Evolutionary conservation across 805 yeast genomes (phyloP).

Genomic region (Candida qinlingensis): DNA sequence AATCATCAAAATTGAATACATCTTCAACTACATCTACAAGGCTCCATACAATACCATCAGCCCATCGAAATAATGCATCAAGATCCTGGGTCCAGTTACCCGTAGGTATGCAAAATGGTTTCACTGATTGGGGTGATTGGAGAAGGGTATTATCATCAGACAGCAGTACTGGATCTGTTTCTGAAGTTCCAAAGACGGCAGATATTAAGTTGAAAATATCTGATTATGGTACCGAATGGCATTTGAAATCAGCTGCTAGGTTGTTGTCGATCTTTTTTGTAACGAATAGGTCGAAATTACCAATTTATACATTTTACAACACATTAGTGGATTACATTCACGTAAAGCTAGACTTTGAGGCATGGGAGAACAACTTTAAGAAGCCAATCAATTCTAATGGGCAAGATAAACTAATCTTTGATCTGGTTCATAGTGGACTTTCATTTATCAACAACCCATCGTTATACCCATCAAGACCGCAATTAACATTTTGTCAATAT

Average conservation of each 20-base stretch:
- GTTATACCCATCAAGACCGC: constrained; percentile 12
- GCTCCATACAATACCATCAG: not conserved
- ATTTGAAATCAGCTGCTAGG: constrained; percentile 59
- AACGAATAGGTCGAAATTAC: constrained; percentile 39
- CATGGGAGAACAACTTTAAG: constrained; percentile 55
- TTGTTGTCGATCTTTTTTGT: constrained; percentile 49
- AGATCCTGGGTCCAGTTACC: constrained; percentile 10
- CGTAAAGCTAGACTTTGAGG: constrained; percentile 72
- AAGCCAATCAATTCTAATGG: not conserved
- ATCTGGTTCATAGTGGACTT: constrained; percentile 14
- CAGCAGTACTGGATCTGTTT: not conserved
- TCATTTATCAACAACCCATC: constrained; percentile 6
- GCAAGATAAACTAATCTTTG: constrained; percentile 7
- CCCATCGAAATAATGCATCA: not conserved
- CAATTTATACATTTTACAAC: constrained; percentile 54
- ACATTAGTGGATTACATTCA: constrained; percentile 76
- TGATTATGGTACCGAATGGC: constrained; percentile 81
- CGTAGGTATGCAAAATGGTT: constrained; percentile 7
- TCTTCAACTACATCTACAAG: not conserved
- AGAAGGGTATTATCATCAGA: not conserved
- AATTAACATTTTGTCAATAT: constrained; percentile 68
- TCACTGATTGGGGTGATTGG: constrained; percentile 11
- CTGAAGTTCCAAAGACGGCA: constrained; percentile 3
- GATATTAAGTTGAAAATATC: constrained; percentile 38
- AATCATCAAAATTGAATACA: constrained; percentile 8